These are phyloP conservation scores for Astragalus membranaceus DNA, from an alignment of 306 rosid genomes.

Conservation along the genomic window DNA sequence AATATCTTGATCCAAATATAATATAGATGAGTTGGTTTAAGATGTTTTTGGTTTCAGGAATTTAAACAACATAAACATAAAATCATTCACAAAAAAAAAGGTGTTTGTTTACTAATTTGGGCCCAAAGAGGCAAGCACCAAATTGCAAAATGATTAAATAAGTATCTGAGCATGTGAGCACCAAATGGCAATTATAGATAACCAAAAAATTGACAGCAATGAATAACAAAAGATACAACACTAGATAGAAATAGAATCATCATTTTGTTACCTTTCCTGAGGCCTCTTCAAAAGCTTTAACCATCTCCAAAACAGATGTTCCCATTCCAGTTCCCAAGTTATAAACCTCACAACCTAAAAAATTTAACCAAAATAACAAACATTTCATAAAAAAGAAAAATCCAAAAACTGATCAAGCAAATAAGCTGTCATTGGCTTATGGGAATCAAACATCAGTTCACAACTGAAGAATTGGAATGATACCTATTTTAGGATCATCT, in stretches of 20 bases:
- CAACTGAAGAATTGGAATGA: neutral
- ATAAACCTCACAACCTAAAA: constrained; percentile 73
- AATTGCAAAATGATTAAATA: too few relatives aligned
- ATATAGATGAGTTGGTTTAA: neutral
- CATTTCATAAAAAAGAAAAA: neutral
- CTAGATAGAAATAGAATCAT: neutral
- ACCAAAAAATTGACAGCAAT: neutral
- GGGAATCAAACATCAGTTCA: neutral
- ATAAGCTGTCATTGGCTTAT: neutral
- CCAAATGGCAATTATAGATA: neutral
- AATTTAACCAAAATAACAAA: neutral
- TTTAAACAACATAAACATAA: neutral
- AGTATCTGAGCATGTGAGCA: neutral
- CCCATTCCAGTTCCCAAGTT: constrained; percentile 98
- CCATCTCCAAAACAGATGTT: constrained; percentile 96
- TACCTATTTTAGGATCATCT: constrained; percentile 61
- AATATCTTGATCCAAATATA: constrained; percentile 10
- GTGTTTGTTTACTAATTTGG: neutral
- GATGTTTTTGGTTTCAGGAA: neutral
- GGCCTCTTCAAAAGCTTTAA: constrained; percentile 83
- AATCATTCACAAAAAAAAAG: too few relatives aligned
- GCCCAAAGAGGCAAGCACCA: too few relatives aligned
- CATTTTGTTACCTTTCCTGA: constrained; percentile 64
- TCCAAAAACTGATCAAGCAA: neutral
- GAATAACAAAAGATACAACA: neutral